These are phyloP conservation scores for sorghum (Sorghum bicolor) DNA, from an alignment of 176 grass and related monocot species.

Conservation along the genomic window DNA sequence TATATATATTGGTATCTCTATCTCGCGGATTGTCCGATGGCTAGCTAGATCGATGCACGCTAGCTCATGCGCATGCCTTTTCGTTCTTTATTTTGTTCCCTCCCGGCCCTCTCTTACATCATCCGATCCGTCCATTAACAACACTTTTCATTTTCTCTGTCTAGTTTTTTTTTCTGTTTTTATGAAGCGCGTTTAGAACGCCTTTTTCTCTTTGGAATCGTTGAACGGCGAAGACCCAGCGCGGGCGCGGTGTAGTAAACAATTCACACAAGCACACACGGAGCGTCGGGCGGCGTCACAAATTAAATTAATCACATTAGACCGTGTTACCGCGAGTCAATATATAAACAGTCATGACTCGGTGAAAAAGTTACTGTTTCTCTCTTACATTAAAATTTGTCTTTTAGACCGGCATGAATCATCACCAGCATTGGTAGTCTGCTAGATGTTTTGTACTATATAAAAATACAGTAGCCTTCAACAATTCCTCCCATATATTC, in stretches of 20 bases:
- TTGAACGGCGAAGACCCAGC: not conserved
- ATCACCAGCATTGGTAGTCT: no score
- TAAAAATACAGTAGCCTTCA: not conserved
- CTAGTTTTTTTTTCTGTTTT: not conserved
- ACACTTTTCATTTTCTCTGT: not conserved
- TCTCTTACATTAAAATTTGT: no score
- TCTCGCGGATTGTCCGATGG: no score
- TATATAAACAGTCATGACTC: not conserved
- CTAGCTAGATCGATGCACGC: no score
- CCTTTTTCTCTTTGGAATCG: not conserved
- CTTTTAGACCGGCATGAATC: not conserved
- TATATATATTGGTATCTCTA: no score
- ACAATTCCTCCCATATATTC: not conserved
- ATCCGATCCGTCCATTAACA: not conserved
- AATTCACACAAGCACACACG: not conserved
- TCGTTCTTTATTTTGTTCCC: not conserved
- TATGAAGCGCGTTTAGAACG: not conserved
- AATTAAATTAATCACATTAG: no score
- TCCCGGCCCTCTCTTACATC: not conserved
- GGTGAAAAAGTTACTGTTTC: no score
- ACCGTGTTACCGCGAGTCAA: not conserved
- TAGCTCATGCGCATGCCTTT: not conserved
- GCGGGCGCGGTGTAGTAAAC: no score
- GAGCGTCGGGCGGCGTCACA: no score
- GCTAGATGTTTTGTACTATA: no score